A percentile compares a stretch with the other conserved stretches of the same genome.
Conservation (phyloP, 1,284 basidiomycete species). For the Ceratobasidium sp. region DNA sequence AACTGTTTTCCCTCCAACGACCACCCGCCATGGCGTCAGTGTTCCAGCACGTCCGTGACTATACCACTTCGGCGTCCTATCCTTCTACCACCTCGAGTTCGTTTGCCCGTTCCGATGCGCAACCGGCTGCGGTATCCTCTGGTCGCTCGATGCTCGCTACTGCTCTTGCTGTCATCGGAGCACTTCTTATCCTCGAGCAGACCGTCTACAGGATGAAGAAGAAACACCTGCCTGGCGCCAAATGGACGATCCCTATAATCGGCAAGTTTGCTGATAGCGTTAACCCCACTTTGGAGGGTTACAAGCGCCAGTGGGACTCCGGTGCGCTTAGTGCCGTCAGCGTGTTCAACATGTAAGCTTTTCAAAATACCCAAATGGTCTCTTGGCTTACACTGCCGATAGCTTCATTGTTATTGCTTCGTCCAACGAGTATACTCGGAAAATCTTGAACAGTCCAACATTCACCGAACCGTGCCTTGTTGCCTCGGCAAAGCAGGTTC, state of each 20-base stretch:
- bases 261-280: slow-evolving; percentile 93
- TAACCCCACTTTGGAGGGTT: slow-evolving; percentile 88
- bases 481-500: slow-evolving; percentile 89
- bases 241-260: slow-evolving; percentile 94
- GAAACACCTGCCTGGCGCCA: slow-evolving; percentile 83
- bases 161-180: slow-evolving; percentile 68
- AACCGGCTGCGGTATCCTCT: slow-evolving; percentile 5
- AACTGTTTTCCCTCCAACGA: slow-evolving; percentile 12
- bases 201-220: slow-evolving; percentile 89
- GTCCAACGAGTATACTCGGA: slow-evolving; percentile 89
- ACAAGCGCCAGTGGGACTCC: slow-evolving; percentile 89
- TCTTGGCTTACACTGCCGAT: slow-evolving; percentile 29
- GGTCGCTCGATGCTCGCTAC: slow-evolving; percentile 58
- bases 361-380: neutral
- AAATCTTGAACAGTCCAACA: slow-evolving; percentile 91
- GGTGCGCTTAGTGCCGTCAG: slow-evolving; percentile 87
- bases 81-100: slow-evolving; percentile 31
- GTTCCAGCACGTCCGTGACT: slow-evolving; percentile 37
- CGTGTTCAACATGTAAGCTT: slow-evolving; percentile 93
- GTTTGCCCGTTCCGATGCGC: slow-evolving; percentile 23
- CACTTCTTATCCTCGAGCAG: slow-evolving; percentile 83
- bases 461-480: slow-evolving; percentile 95
- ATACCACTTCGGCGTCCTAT: slow-evolving; percentile 24
- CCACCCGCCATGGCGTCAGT: slow-evolving; percentile 40
- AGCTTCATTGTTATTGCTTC: slow-evolving; percentile 98